Conservation (phyloP, 176 grass and related monocot genomes). For the Carex pumila region DNA sequence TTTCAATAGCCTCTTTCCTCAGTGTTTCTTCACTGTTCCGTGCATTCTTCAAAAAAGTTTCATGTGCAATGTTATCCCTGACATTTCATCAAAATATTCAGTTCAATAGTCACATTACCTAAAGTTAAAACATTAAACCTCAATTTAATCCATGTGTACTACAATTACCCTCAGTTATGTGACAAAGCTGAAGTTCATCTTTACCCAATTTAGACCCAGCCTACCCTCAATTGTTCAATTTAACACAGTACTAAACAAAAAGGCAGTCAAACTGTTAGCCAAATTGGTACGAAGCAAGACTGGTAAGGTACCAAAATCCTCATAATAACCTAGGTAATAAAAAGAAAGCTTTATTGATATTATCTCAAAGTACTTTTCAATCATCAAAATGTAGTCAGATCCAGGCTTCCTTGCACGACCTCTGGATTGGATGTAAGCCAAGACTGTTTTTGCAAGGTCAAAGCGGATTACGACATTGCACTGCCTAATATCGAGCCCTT, state of each 20-base stretch:
- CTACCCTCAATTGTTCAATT: background rate
- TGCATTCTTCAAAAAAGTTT: slow-evolving; percentile 83
- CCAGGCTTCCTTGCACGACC: slow-evolving; percentile 98
- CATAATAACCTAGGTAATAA: slow-evolving; percentile 10
- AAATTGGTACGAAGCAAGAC: background rate
- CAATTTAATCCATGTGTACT: background rate
- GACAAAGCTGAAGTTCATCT: background rate
- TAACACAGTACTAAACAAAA: background rate
- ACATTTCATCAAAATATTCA: slow-evolving; percentile 16
- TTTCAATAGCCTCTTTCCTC: slow-evolving; percentile 99
- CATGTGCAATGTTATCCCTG: slow-evolving; percentile 79
- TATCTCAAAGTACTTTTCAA: slow-evolving; percentile 69
- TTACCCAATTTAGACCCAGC: background rate
- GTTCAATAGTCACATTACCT: background rate
- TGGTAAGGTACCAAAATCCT: background rate
- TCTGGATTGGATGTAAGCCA: slow-evolving; percentile 93
- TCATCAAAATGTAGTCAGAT: slow-evolving; percentile 99
- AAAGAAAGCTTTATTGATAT: background rate
- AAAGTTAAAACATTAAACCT: background rate
- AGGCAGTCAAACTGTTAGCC: background rate
- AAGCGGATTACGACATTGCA: slow-evolving; percentile 99
- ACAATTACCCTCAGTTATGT: background rate
- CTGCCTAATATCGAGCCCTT: slow-evolving; percentile 98
- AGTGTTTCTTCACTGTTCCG: slow-evolving; percentile 95
- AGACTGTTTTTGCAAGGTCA: slow-evolving; percentile 98